Evolutionary conservation across 1,284 basidiomycete species (phyloP).

Genomic region (Baeospora myosura): DNA sequence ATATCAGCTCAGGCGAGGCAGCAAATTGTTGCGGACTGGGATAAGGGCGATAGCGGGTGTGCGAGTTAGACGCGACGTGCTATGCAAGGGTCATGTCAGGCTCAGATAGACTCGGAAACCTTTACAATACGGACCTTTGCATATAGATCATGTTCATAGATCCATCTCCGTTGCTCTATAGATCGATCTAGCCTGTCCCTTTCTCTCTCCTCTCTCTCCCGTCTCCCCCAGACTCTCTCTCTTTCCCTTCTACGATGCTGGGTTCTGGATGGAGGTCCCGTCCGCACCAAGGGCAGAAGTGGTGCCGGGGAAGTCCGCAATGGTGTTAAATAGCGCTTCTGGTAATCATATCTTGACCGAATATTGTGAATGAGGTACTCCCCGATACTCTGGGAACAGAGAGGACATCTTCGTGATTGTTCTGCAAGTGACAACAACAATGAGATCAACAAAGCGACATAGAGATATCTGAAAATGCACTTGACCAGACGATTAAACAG

Average conservation of each 20-base stretch:
- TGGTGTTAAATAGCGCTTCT: constrained; percentile 74
- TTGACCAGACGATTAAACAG: constrained; percentile 76
- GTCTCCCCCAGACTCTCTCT: constrained; percentile 50
- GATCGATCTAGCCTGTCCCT: constrained; percentile 60
- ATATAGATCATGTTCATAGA: constrained; percentile 72
- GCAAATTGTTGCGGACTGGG: constrained; percentile 76
- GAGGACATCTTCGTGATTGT: constrained; percentile 72
- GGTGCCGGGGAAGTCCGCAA: constrained; percentile 46
- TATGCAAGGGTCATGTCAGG: constrained; percentile 23
- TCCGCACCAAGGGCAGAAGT: constrained; percentile 23
- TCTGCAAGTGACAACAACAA: constrained; percentile 29
- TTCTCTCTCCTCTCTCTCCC: constrained; percentile 42
- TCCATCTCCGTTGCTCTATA: constrained; percentile 43
- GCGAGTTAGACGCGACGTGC: constrained; percentile 82
- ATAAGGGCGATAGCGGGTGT: constrained; percentile 75
- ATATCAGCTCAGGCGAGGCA: constrained; percentile 63
- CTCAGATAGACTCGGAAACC: constrained; percentile 2
- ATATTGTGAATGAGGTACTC: constrained; percentile 77
- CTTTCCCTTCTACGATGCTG: constrained; percentile 29
- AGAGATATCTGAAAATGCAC: constrained; percentile 16
- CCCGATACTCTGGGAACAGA: constrained; percentile 72
- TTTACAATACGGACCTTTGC: constrained; percentile 56
- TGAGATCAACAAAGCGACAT: background rate
- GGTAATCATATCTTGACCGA: constrained; percentile 69
- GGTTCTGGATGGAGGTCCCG: constrained; percentile 18